Percentiles rank a stretch among this genome's conserved stretches.
Evolutionary conservation across 768 basidiomycete species (phyloP).

Genomic region (Pholiota conissans): DNA sequence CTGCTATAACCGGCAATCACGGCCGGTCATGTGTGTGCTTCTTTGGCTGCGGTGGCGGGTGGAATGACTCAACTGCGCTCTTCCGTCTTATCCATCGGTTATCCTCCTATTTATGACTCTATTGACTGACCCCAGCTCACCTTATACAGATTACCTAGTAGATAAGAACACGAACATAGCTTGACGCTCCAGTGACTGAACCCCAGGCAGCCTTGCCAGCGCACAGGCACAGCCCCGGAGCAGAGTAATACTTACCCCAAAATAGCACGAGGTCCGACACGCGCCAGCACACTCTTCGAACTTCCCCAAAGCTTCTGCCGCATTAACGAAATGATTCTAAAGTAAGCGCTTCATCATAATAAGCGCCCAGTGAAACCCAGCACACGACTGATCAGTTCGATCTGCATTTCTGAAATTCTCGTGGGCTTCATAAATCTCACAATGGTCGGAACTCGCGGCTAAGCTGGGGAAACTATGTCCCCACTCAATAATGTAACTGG

Average conservation of each 20-base stretch:
- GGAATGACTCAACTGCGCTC: slow-evolving; percentile 16
- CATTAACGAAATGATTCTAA: background rate
- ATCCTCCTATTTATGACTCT: background rate
- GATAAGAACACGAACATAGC: background rate
- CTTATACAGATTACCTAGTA: background rate
- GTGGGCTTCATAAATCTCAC: background rate
- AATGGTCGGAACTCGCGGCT: background rate
- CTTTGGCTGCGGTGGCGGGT: slow-evolving; percentile 20
- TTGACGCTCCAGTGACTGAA: background rate
- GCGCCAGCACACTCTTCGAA: background rate
- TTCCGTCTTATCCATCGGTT: background rate
- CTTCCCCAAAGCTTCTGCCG: background rate
- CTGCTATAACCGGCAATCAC: slow-evolving; percentile 6
- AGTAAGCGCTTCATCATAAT: background rate
- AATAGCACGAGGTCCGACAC: background rate
- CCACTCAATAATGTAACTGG: too few relatives aligned
- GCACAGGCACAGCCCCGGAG: slow-evolving; percentile 1
- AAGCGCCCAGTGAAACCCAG: background rate
- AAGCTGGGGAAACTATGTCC: background rate
- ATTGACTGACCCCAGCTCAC: background rate
- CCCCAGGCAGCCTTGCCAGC: slow-evolving; percentile 7
- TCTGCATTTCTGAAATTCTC: too few relatives aligned
- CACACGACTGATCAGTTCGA: too few relatives aligned
- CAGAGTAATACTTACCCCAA: background rate
- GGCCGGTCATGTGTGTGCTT: slow-evolving; percentile 12